Percentiles rank a stretch among this genome's conserved stretches.
phyloP scores from a whole-genome alignment of 1,284 basidiomycete genomes.

The Mycosarcoma maydis region DNA sequence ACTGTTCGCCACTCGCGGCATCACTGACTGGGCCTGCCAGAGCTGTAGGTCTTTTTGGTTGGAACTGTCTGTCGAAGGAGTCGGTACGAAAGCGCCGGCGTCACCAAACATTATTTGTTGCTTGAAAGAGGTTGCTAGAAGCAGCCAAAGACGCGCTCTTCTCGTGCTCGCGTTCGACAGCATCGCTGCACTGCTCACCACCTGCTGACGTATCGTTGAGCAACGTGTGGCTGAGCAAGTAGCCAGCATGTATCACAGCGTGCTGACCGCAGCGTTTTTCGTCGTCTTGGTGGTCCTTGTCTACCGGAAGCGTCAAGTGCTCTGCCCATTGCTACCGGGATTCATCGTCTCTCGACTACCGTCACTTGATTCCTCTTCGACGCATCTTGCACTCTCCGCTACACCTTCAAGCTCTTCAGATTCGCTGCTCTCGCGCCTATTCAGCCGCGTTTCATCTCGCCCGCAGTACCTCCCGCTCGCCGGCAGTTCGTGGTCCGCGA shows the following conservation, averaged over 20 bases:
- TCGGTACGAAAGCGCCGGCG: neutral
- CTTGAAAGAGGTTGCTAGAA: neutral
- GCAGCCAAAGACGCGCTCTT: too few relatives aligned
- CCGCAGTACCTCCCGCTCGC: neutral
- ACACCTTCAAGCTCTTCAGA: too few relatives aligned
- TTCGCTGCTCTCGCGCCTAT: neutral
- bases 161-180: neutral
- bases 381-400: neutral
- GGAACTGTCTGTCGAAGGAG: neutral
- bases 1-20: too few relatives aligned
- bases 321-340: conserved; percentile 27
- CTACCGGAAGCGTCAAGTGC: conserved; percentile 29
- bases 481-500: conserved; percentile 13
- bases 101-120: neutral
- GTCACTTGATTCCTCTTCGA: conserved; percentile 2
- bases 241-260: conserved; percentile 37
- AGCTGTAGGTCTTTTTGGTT: too few relatives aligned
- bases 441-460: too few relatives aligned
- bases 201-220: neutral
- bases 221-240: neutral
- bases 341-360: conserved; percentile 18
- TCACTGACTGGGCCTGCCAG: too few relatives aligned
- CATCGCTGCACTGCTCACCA: too few relatives aligned
- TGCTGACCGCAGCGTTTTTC: conserved; percentile 35
- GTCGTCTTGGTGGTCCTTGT: conserved; percentile 26